A percentile compares a stretch with the other conserved stretches of the same genome.
These are phyloP conservation scores for Ceratocystis ficicola DNA, from an alignment of 2,329 filamentous ascomycete genomes.

Conservation along the genomic window DNA sequence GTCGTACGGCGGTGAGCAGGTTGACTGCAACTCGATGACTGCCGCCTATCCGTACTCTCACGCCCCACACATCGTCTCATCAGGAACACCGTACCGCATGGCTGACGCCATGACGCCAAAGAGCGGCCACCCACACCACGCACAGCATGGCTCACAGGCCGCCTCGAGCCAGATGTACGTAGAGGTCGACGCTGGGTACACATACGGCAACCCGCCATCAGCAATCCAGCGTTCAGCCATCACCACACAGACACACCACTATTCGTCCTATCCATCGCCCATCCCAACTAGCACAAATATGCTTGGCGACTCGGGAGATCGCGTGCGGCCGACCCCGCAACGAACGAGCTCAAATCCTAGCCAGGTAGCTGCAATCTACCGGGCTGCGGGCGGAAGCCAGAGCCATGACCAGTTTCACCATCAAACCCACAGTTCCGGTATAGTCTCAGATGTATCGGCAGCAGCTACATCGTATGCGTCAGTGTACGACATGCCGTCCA, in stretches of 20 bases:
- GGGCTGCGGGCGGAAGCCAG: background rate
- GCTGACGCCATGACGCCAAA: conserved; percentile 25
- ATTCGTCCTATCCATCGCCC: conserved; percentile 9
- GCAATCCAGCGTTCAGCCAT: conserved; percentile 10
- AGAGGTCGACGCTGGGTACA: conserved; percentile 29
- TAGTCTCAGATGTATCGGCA: background rate
- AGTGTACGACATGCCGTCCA: background rate
- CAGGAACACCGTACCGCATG: conserved; percentile 28
- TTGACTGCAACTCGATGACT: conserved; percentile 31
- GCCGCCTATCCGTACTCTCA: conserved; percentile 28
- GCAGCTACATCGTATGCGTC: background rate
- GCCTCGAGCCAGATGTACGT: conserved; percentile 32
- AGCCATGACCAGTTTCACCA: conserved; percentile 1
- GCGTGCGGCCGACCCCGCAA: background rate
- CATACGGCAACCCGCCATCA: conserved; percentile 26
- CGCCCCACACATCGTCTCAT: conserved; percentile 28
- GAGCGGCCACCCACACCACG: conserved; percentile 22
- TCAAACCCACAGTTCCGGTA: background rate
- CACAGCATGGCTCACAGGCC: conserved; percentile 18
- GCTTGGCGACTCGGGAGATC: background rate
- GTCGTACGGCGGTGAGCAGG: conserved; percentile 30
- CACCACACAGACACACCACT: background rate
- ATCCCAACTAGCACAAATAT: background rate
- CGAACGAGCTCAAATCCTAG: background rate
- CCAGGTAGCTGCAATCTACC: conserved; percentile 5